Evolutionary conservation across 1,139 yeast genomes (phyloP), one percentile per base, ranked within the genome.

Genomic region (Candida tropicalis): DNA sequence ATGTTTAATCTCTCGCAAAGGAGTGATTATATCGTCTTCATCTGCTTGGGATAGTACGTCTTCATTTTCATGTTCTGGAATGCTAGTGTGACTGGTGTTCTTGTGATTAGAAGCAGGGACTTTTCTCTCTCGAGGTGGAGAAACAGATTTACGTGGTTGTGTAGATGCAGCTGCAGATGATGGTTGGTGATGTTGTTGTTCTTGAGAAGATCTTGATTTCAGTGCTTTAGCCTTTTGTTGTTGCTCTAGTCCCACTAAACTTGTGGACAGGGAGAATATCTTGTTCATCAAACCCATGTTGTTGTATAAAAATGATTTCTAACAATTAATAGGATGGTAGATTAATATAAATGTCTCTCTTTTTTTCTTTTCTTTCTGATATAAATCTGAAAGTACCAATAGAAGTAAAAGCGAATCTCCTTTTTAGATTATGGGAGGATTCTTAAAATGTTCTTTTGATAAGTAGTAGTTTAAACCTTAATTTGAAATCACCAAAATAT

Each of bases 201-300:
- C 38, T 26, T 17, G 32, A 10, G 33, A 8, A 4, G 22, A n/a
- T 29, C 17, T 29, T 18, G 24, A 31, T 31, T 31, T 31, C 15
- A 17, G n/a, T 24, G 15, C 35, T 18, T 31, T 31, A 2, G 12
- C 35, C 24, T 35, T 35, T 11, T 23, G 37, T 25, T 46, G 45
- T n/a, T 50, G 46, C 23, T 40, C 34, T 18, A 40, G 26, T n/a
- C 39, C 43, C 1, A 34, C 46, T 45, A 56, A 28, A 45, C 58
- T 63, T 16, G 63, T 55, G 20, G 60, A 53, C 38, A 35, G 38
- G 18, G 38, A 71, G 49, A 67, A 66, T 43, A 68, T 58, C 52
- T 65, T 65, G 18, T 70, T 71, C 41, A 66, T 50, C 47, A 35
- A 25, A 25, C 38, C 38, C 38, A 35, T 35, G 9, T 16, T 35